Evolutionary conservation across 1,284 basidiomycete species (phyloP).

Genomic region (Paramarasmius palmivorus): DNA sequence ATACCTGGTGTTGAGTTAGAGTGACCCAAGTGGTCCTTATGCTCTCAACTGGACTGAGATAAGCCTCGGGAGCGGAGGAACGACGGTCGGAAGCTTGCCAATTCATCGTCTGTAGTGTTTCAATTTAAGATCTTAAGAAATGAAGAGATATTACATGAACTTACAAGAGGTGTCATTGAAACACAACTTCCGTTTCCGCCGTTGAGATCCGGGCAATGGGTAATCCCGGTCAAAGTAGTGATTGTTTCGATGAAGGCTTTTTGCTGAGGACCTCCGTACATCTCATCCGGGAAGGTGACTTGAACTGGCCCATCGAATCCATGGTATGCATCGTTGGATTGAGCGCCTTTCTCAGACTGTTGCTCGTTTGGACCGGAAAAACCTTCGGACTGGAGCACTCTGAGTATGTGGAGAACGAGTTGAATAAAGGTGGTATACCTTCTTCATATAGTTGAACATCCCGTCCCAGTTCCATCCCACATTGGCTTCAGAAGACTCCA

Average conservation of each 20-base stretch:
- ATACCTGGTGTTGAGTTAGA: constrained; percentile 30
- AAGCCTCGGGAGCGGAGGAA: constrained; percentile 36
- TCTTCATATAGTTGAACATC: constrained; percentile 52
- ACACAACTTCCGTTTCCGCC: constrained; percentile 58
- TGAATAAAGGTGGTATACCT: constrained; percentile 28
- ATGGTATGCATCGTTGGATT: constrained; percentile 47
- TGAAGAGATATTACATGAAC: constrained; percentile 5
- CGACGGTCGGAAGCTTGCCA: constrained; percentile 36
- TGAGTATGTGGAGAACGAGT: too few species aligned
- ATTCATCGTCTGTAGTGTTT: constrained; percentile 28
- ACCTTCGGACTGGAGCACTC: constrained; percentile 41
- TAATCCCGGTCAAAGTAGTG: constrained; percentile 46
- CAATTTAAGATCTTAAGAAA: background rate
- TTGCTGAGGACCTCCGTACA: constrained; percentile 61
- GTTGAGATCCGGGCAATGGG: constrained; percentile 48
- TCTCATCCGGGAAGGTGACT: constrained; percentile 47
- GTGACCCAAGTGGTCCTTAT: constrained; percentile 36
- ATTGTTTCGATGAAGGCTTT: constrained; percentile 50
- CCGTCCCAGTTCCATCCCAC: constrained; percentile 61
- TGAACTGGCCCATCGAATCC: constrained; percentile 56
- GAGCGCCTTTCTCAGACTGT: constrained; percentile 49
- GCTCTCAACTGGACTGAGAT: constrained; percentile 34
- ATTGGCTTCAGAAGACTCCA: constrained; percentile 45
- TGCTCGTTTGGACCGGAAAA: constrained; percentile 54
- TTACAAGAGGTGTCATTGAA: constrained; percentile 49